Percentiles rank a stretch among this genome's conserved stretches.
phyloP scores from a whole-genome alignment of 2,329 filamentous ascomycete species.

The Phaeosphaeriaceae sp. region DNA sequence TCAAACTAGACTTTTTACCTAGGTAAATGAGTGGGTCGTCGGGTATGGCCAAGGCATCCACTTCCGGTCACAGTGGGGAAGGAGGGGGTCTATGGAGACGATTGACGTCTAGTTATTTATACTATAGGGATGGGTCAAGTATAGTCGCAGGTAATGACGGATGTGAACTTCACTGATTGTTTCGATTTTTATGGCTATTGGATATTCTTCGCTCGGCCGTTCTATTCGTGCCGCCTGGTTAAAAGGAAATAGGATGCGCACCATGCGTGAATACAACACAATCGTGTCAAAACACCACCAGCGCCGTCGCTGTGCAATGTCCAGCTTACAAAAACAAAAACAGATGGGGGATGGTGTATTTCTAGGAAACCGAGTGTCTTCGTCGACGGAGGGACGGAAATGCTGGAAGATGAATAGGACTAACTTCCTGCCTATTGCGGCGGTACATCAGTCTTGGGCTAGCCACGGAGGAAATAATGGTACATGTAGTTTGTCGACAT shows the following conservation, averaged over 20 bases:
- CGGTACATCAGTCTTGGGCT: constrained; percentile 5
- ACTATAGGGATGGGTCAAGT: too few relatives aligned
- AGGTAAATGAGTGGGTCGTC: background rate
- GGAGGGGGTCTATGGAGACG: background rate
- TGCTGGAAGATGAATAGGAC: constrained; percentile 9
- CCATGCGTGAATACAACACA: constrained; percentile 2
- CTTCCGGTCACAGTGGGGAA: background rate
- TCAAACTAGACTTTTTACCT: too few relatives aligned
- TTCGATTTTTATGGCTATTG: background rate
- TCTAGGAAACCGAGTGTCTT: constrained; percentile 3
- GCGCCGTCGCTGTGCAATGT: constrained; percentile 11
- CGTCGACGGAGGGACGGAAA: constrained; percentile 8
- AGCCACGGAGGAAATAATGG: constrained; percentile 1
- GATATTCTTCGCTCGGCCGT: background rate
- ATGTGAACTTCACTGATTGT: background rate
- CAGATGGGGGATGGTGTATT: background rate
- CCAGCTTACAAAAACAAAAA: constrained; percentile 2
- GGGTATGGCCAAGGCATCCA: background rate
- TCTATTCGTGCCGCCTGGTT: background rate
- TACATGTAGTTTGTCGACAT: background rate
- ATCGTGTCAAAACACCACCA: constrained; percentile 4
- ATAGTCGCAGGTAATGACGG: too few relatives aligned
- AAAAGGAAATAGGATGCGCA: constrained; percentile 3
- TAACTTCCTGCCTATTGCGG: constrained; percentile 5
- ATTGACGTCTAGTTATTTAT: background rate